Conservation (phyloP, 2,329 filamentous ascomycete species). For the Tricladium varicosporioides region DNA sequence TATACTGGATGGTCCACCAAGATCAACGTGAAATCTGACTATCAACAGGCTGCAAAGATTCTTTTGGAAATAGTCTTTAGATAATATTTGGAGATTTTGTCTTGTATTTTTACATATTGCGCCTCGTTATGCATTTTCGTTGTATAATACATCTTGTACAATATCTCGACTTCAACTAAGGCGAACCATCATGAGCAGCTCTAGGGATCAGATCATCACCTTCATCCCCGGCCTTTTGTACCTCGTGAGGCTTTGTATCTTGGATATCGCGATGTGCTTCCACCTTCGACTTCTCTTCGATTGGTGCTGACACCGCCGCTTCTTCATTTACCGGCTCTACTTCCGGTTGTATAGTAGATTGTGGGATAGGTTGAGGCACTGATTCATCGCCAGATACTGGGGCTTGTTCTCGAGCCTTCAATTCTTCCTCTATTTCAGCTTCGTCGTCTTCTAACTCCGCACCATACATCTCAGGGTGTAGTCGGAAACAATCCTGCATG, state of each 20-base stretch:
- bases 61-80: no score
- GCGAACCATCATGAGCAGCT: conserved; percentile 44
- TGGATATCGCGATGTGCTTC: conserved; percentile 28
- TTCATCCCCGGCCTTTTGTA: conserved; percentile 33
- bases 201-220: conserved; percentile 46
- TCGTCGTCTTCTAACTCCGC: conserved; percentile 80
- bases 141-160: conserved; percentile 28
- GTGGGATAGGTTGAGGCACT: conserved; percentile 2
- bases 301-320: neutral
- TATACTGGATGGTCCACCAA: no score
- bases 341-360: neutral
- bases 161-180: conserved; percentile 16
- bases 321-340: conserved; percentile 1
- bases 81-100: conserved; percentile 15
- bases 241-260: conserved; percentile 20
- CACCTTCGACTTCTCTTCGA: conserved; percentile 19
- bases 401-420: conserved; percentile 25
- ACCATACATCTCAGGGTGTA: conserved; percentile 90
- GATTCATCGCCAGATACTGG: conserved; percentile 1
- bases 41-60: no score
- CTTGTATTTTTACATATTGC: conserved; percentile 22
- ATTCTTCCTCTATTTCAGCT: conserved; percentile 46
- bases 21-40: no score
- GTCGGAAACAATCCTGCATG: conserved; percentile 97
- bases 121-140: conserved; percentile 17